Conservation (phyloP, 2,329 filamentous ascomycete species). For the Ciborinia camelliae region DNA sequence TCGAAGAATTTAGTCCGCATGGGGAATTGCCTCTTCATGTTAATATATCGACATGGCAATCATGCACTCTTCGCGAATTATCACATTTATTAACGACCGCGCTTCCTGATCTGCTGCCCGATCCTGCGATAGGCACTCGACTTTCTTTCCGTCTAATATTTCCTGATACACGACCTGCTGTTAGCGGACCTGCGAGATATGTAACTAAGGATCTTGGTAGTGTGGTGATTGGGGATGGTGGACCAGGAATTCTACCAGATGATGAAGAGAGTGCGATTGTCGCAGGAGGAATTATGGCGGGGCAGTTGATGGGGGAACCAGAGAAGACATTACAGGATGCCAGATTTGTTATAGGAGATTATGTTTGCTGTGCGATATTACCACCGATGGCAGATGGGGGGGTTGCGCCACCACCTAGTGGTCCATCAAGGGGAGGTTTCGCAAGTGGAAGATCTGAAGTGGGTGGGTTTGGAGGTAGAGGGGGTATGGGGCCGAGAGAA, state of each 20-base stretch:
- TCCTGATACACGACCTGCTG: slow-evolving; percentile 53
- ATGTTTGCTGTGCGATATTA: slow-evolving; percentile 76
- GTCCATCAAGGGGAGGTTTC: slow-evolving; percentile 39
- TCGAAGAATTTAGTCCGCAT: slow-evolving; percentile 62
- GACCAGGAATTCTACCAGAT: slow-evolving; percentile 42
- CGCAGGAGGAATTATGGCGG: slow-evolving; percentile 34
- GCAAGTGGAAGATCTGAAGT: slow-evolving; percentile 39
- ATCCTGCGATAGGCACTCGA: slow-evolving; percentile 74
- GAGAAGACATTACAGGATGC: slow-evolving; percentile 73
- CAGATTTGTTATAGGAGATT: slow-evolving; percentile 86
- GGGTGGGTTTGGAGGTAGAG: slow-evolving; percentile 40
- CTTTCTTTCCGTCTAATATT: slow-evolving; percentile 86
- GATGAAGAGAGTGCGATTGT: slow-evolving; percentile 39
- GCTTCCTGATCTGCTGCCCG: slow-evolving; percentile 66
- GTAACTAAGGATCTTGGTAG: slow-evolving; percentile 78
- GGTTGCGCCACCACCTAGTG: slow-evolving; percentile 60
- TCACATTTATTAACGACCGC: slow-evolving; percentile 70
- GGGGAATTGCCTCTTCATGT: slow-evolving; percentile 62
- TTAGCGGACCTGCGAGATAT: slow-evolving; percentile 54
- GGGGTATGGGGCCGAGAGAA: slow-evolving; percentile 39
- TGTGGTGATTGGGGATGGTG: slow-evolving; percentile 67
- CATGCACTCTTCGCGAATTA: slow-evolving; percentile 77
- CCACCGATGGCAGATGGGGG: slow-evolving; percentile 71
- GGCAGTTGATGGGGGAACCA: slow-evolving; percentile 53
- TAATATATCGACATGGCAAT: slow-evolving; percentile 81